phyloP scores from a whole-genome alignment of 139 green algal species.

The Closterium sp. region DNA sequence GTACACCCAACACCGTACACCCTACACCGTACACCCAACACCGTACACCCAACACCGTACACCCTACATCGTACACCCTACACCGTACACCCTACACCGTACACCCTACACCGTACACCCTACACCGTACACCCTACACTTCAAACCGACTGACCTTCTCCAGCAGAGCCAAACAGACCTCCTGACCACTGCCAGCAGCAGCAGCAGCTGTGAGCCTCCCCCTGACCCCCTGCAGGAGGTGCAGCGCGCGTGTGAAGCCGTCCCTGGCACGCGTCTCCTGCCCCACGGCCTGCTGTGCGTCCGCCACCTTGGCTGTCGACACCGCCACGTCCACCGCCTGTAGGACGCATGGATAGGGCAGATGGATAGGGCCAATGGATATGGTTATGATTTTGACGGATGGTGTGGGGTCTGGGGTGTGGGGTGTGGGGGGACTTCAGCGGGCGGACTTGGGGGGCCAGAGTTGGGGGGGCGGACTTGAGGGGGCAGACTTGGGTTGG shows the following conservation, averaged over 20 bases:
- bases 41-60: too few relatives aligned
- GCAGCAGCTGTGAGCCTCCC: neutral
- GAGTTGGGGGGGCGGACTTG: too few relatives aligned
- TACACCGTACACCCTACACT: neutral
- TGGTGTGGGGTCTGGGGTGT: too few relatives aligned
- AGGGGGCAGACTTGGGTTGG: too few relatives aligned
- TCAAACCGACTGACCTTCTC: neutral
- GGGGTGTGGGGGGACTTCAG: too few relatives aligned
- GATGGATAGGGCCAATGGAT: too few relatives aligned
- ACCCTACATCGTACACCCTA: too few relatives aligned
- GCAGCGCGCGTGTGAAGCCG: neutral
- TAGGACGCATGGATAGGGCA: too few relatives aligned
- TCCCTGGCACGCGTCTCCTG: neutral
- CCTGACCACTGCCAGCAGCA: neutral
- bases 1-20: neutral
- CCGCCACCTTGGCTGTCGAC: neutral
- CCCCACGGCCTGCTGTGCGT: neutral
- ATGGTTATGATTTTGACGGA: too few relatives aligned
- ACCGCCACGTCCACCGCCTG: neutral
- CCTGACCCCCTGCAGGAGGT: neutral
- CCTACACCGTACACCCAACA: too few relatives aligned
- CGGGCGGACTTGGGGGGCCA: too few relatives aligned
- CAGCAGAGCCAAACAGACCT: neutral
- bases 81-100: too few relatives aligned
- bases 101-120: neutral